phyloP scores from a whole-genome alignment of 2,329 filamentous ascomycete species.

The Magnaporthiopsis incrustans region DNA sequence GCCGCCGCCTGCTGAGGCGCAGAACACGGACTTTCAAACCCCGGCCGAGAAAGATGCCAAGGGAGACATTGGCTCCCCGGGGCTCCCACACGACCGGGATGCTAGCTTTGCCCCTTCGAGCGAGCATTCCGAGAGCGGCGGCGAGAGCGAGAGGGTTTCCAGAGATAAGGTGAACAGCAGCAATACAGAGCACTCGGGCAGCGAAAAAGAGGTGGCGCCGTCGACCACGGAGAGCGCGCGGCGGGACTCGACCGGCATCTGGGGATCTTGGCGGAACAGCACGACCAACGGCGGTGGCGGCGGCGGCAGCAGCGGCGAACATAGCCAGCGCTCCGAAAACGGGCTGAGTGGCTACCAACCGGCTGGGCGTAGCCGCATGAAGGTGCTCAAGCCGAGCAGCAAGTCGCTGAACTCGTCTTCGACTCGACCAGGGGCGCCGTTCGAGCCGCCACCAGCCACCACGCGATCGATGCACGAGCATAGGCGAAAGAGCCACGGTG shows the following conservation, averaged over 20 bases:
- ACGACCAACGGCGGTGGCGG: constrained; percentile 42
- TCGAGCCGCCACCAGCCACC: constrained; percentile 37
- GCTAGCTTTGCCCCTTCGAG: constrained; percentile 19
- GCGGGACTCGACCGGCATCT: constrained; percentile 48
- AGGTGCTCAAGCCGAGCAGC: constrained; percentile 70
- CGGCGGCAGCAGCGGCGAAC: constrained; percentile 36
- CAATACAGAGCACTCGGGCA: constrained; percentile 9
- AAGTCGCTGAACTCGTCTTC: constrained; percentile 51
- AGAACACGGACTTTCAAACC: constrained; percentile 3
- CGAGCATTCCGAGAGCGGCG: constrained; percentile 34
- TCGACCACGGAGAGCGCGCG: constrained; percentile 20
- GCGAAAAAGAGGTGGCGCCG: constrained; percentile 1
- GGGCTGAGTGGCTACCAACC: constrained; percentile 62
- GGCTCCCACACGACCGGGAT: neutral
- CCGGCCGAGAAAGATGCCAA: constrained; percentile 10
- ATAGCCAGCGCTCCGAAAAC: constrained; percentile 37
- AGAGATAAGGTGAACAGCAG: constrained; percentile 15
- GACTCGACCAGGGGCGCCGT: constrained; percentile 40
- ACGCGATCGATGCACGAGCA: constrained; percentile 39
- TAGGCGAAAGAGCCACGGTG: constrained; percentile 39
- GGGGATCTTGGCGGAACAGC: constrained; percentile 63
- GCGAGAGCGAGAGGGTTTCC: constrained; percentile 28
- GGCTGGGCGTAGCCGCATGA: constrained; percentile 66
- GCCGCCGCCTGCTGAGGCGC: constrained; percentile 9
- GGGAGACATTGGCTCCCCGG: constrained; percentile 20